Evolutionary conservation across 179 eudicot genomes (phyloP).

Genomic region (Drosera spatulata): DNA sequence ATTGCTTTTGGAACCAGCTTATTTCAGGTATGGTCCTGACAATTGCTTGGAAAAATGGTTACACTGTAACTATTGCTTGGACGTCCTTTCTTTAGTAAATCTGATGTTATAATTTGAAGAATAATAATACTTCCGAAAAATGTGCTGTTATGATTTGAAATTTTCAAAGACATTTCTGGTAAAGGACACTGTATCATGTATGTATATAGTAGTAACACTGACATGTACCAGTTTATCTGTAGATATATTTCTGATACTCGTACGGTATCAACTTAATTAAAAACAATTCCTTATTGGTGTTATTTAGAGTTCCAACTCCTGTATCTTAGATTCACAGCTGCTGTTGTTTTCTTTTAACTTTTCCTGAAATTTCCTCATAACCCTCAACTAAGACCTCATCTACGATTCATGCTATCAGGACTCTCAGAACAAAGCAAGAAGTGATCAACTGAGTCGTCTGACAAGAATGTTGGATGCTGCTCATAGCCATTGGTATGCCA

Average conservation of each 20-base stretch:
- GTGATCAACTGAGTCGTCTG: slow-evolving; percentile 19
- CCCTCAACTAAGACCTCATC: no score
- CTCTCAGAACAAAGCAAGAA: slow-evolving; percentile 13
- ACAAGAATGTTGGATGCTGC: slow-evolving; percentile 21
- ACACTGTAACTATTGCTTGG: not conserved
- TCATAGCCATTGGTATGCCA: slow-evolving; percentile 30
- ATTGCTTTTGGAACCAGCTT: slow-evolving; percentile 19
- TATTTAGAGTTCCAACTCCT: no score
- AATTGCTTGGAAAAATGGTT: not conserved
- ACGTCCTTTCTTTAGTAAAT: not conserved
- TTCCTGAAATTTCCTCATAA: not conserved
- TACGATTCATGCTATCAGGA: slow-evolving; percentile 16
- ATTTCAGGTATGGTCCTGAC: slow-evolving; percentile 20
- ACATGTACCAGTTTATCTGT: no score
- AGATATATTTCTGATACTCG: no score
- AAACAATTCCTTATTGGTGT: no score
- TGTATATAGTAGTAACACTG: no score
- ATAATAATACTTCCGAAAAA: no score
- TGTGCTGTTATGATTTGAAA: no score
- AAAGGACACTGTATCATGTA: no score
- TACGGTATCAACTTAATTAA: no score
- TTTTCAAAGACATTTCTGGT: no score
- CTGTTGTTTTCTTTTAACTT: not conserved
- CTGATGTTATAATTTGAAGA: not conserved
- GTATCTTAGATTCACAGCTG: no score